Evolutionary conservation across 768 basidiomycete species (phyloP), one percentile per base, ranked within the genome.

Genomic region (Macrolepiota dolichaula): DNA sequence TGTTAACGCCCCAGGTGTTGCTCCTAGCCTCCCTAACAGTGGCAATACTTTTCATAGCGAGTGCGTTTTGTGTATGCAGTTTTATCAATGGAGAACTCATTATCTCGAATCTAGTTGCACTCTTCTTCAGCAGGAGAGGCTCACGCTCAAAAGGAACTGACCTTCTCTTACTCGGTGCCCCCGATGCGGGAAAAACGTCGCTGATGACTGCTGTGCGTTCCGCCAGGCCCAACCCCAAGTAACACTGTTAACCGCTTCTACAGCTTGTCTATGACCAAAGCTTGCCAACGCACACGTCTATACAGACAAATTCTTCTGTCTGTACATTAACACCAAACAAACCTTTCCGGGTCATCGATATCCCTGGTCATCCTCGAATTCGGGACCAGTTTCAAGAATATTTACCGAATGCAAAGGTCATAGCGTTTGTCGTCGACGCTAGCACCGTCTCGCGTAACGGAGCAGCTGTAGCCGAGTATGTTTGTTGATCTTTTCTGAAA

Each of bases 301-400:
- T 94, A 69, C 92, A 94, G 70, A 79, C 81, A 4, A 94, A 92
- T 70, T 73, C 79, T 0, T 81, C 84, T 3, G 64, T 78, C 4
- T 70, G 87, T 36, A 61, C 72, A 4, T 65, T 87, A n/a, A 69
- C 80, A 1, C 63, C 75, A 1, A 77, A 75, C 46, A 82, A 80
- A 65, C 19, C 72, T 13, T 69, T 89, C 49, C 81, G 77, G 42
- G 72, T 90, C 12, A 76, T 92, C 17, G 92, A 94, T 71, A 74
- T 94, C 44, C 92, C 92, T 7, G 92, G 92, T n/a, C 92, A 94
- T 70, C 89, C 92, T 10, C 83, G 92, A 44, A 81, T 94, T 58
- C 75, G 91, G 32, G 83, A 83, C 66, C 89, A 92, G 67, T 90
- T 92, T 68, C 75, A 73, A 51, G 90, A 92, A 44, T 73, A 88